Conservation (phyloP, 345 rosid genomes). For the Cardiospermum halicacabum region DNA sequence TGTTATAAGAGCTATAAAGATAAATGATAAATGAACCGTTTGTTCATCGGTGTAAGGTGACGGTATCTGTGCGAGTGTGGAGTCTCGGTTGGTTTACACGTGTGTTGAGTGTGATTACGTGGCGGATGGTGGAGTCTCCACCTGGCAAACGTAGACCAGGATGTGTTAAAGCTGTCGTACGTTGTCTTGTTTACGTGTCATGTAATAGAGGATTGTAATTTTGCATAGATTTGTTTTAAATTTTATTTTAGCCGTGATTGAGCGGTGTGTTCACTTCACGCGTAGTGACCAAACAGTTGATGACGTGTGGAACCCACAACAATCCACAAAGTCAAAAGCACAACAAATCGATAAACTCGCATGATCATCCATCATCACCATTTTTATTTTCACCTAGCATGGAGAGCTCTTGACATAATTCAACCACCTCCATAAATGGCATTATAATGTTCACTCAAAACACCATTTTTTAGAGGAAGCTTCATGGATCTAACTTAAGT, state of each 20-base stretch:
- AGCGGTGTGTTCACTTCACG: neutral
- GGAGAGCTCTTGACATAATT: neutral
- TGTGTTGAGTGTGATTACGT: slow-evolving; percentile 13
- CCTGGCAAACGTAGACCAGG: neutral
- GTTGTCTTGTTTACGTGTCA: neutral
- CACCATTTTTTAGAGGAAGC: too few relatives aligned
- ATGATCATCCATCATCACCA: neutral
- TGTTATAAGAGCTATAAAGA: too few relatives aligned
- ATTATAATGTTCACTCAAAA: too few relatives aligned
- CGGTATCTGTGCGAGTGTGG: neutral
- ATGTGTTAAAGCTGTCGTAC: neutral
- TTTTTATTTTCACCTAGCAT: neutral
- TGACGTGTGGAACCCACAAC: slow-evolving; percentile 9
- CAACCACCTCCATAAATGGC: neutral
- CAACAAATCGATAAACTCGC: neutral
- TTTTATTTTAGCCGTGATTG: too few relatives aligned
- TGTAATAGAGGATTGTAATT: too few relatives aligned
- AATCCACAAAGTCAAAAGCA: neutral
- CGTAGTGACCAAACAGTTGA: slow-evolving; percentile 6
- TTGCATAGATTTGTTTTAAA: too few relatives aligned
- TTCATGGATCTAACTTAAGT: neutral
- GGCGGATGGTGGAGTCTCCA: slow-evolving; percentile 26
- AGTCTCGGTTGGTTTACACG: slow-evolving; percentile 9
- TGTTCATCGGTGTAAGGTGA: neutral
- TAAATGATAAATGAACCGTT: too few relatives aligned